Conservation (phyloP, 139 green algal species). For the Chlorella sorokiniana region DNA sequence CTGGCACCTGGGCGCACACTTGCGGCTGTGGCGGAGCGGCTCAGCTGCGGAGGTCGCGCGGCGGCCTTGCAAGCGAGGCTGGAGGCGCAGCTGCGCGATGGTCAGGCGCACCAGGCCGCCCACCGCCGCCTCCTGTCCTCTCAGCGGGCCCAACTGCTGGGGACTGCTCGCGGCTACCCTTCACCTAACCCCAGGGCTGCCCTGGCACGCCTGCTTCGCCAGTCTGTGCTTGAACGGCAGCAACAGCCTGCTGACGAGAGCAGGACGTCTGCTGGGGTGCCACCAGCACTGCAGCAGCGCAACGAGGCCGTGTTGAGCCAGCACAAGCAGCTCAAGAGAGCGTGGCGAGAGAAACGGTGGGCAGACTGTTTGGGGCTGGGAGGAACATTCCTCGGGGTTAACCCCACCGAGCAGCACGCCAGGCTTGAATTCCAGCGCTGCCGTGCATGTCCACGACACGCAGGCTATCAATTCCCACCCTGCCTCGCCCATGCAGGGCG, state of each 20-base stretch:
- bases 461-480: too few relatives aligned
- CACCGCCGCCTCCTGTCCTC: not conserved
- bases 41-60: not conserved
- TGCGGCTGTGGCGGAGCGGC: not conserved
- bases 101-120: not conserved
- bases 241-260: not conserved
- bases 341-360: slow-evolving; percentile 21
- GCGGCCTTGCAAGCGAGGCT: not conserved
- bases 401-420: too few relatives aligned
- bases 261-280: not conserved
- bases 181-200: not conserved
- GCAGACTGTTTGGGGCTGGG: not conserved
- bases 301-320: not conserved
- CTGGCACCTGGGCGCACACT: not conserved
- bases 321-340: slow-evolving; percentile 16
- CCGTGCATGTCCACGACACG: too few relatives aligned
- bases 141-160: slow-evolving; percentile 8
- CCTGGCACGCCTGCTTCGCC: not conserved
- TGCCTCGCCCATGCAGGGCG: not conserved
- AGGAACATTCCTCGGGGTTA: not conserved
- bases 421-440: too few relatives aligned
- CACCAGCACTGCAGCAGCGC: not conserved
- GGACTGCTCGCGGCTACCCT: not conserved
- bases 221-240: not conserved
- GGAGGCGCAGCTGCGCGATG: not conserved